phyloP scores from a whole-genome alignment of 441 rosid genomes.

The Biscutella laevigata region DNA sequence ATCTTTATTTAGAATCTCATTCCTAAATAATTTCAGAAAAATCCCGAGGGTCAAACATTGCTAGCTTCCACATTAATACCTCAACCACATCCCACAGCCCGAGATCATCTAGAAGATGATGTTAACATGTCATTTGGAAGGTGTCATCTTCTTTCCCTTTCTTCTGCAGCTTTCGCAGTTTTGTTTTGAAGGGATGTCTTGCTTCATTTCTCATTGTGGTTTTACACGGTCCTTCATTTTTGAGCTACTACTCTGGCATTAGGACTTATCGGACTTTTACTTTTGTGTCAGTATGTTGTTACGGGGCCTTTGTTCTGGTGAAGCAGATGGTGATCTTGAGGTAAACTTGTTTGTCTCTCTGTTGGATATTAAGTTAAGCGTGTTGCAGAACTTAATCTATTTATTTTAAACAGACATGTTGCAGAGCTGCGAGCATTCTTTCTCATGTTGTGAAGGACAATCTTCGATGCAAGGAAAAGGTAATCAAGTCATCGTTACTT shows the following conservation, averaged over 20 bases:
- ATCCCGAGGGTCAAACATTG: constrained; percentile 84
- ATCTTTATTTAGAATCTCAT: constrained; percentile 10
- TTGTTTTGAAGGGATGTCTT: background rate
- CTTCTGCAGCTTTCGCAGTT: background rate
- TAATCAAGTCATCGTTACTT: constrained; percentile 19
- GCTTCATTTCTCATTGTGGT: background rate
- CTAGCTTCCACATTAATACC: constrained; percentile 91
- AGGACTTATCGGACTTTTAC: constrained; percentile 5
- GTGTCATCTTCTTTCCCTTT: constrained; percentile 32
- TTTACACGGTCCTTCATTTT: background rate
- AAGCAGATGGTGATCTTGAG: constrained; percentile 92
- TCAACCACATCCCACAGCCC: constrained; percentile 55
- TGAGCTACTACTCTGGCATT: background rate
- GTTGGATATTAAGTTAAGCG: background rate
- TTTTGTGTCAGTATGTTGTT: constrained; percentile 69
- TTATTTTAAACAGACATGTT: constrained; percentile 58
- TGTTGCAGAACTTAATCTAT: constrained; percentile 9
- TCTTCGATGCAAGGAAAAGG: constrained; percentile 82
- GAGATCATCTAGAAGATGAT: constrained; percentile 73
- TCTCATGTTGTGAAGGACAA: constrained; percentile 78
- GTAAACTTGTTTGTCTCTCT: constrained; percentile 30
- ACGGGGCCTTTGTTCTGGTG: constrained; percentile 78
- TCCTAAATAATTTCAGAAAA: constrained; percentile 37
- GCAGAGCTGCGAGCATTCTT: constrained; percentile 94
- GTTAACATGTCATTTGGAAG: constrained; percentile 97